Conservation (phyloP, 2,329 filamentous ascomycete species). For the Drechslera avenae region DNA sequence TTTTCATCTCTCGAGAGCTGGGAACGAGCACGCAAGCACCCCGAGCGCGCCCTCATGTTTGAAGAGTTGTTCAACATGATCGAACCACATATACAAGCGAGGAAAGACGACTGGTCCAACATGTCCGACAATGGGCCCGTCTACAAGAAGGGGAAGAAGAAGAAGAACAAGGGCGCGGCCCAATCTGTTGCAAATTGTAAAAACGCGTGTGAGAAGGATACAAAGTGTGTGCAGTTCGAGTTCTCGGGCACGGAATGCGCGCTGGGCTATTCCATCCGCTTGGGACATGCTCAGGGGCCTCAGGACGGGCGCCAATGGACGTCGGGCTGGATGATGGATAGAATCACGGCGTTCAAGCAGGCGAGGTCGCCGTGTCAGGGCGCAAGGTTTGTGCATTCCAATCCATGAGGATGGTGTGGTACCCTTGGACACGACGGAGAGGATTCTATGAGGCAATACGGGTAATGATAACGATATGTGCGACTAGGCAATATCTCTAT, state of each 20-base stretch:
- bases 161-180: conserved; percentile 21
- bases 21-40: conserved; percentile 31
- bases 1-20: conserved; percentile 34
- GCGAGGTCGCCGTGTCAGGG: conserved; percentile 36
- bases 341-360: conserved; percentile 39
- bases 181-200: conserved; percentile 38
- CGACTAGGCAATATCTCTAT: neutral
- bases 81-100: conserved; percentile 32
- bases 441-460: conserved; percentile 1
- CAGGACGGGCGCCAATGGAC: conserved; percentile 29
- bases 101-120: conserved; percentile 42
- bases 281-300: conserved; percentile 33
- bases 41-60: conserved; percentile 38
- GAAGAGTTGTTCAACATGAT: conserved; percentile 42
- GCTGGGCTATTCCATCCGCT: conserved; percentile 34
- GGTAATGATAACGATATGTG: conserved; percentile 25
- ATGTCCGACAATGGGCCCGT: conserved; percentile 34
- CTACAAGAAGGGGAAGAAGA: conserved; percentile 24
- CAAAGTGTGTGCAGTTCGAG: conserved; percentile 42
- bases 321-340: conserved; percentile 41
- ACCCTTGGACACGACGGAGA: too few species aligned
- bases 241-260: conserved; percentile 37
- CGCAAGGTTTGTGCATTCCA: conserved; percentile 43
- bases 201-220: conserved; percentile 35
- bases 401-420: conserved; percentile 29